Percentiles rank a stretch among this genome's conserved stretches.
Evolutionary conservation across 2,329 filamentous ascomycete genomes (phyloP).

Genomic region (Nakataea oryzae): DNA sequence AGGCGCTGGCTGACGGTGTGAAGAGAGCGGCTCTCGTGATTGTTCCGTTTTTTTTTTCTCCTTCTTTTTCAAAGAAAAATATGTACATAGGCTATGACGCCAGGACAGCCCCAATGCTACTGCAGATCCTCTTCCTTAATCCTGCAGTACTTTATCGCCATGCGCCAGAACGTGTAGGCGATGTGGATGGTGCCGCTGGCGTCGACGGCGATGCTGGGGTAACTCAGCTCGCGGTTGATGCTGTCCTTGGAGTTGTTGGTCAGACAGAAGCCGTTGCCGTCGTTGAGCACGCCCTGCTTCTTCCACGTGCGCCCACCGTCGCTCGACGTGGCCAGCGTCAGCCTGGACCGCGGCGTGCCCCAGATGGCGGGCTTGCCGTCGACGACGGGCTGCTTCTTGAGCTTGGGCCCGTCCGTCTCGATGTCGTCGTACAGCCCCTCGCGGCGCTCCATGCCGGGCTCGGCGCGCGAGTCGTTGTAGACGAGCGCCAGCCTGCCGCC

Average conservation of each 20-base stretch:
- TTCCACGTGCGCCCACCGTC: constrained; percentile 26
- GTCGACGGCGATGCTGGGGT: constrained; percentile 27
- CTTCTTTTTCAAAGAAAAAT: no score
- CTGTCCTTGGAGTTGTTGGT: constrained; percentile 31
- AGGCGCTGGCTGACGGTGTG: background rate
- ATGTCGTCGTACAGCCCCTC: constrained; percentile 34
- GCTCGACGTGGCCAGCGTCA: constrained; percentile 22
- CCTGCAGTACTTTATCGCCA: constrained; percentile 26
- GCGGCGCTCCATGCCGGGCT: constrained; percentile 19
- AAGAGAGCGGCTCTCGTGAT: background rate
- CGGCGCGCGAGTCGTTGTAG: constrained; percentile 27
- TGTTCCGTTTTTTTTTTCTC: no score
- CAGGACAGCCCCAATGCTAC: background rate
- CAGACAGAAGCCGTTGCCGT: constrained; percentile 32
- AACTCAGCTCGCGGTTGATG: constrained; percentile 30
- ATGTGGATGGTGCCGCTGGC: constrained; percentile 19
- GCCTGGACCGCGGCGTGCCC: constrained; percentile 26
- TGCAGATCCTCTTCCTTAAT: background rate
- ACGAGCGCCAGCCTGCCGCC: constrained; percentile 22
- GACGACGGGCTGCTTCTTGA: constrained; percentile 23
- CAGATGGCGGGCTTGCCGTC: constrained; percentile 28
- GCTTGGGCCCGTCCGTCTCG: constrained; percentile 25
- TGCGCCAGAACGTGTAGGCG: constrained; percentile 30
- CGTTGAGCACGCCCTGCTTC: constrained; percentile 24
- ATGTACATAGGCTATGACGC: no score